A percentile compares a stretch with the other conserved stretches of the same genome.
Evolutionary conservation across 768 basidiomycete genomes (phyloP).

Genomic region (Baorangia bicolor): DNA sequence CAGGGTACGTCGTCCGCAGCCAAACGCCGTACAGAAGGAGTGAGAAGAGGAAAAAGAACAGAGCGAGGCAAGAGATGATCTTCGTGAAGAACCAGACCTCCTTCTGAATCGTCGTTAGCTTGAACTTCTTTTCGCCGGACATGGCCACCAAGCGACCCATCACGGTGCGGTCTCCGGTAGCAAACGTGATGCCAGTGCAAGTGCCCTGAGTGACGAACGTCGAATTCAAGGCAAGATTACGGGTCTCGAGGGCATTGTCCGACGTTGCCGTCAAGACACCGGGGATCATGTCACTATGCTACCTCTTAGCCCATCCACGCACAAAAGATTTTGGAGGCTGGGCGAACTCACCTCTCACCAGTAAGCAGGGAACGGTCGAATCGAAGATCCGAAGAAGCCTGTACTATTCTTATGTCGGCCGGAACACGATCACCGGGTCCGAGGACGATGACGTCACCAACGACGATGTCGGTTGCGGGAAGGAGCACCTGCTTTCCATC

Average conservation of each 20-base stretch:
- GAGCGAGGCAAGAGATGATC: constrained; percentile 42
- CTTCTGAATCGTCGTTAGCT: constrained; percentile 46
- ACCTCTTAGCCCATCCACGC: constrained; percentile 2
- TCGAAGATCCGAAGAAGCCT: constrained; percentile 47
- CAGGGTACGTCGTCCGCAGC: constrained; percentile 34
- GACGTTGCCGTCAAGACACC: constrained; percentile 44
- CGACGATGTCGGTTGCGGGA: constrained; percentile 53
- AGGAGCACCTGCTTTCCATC: constrained; percentile 46
- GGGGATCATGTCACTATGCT: constrained; percentile 40
- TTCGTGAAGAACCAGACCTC: constrained; percentile 53
- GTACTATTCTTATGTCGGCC: constrained; percentile 54
- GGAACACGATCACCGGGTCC: constrained; percentile 56
- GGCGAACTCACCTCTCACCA: constrained; percentile 37
- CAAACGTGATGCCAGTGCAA: constrained; percentile 40
- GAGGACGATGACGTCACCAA: constrained; percentile 52
- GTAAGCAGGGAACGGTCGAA: constrained; percentile 54
- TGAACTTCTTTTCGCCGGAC: constrained; percentile 44
- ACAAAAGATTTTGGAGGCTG: background rate
- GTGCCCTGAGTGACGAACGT: constrained; percentile 42
- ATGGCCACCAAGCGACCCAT: constrained; percentile 56
- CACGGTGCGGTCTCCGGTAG: constrained; percentile 41
- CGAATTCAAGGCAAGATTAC: constrained; percentile 48
- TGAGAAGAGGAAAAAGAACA: constrained; percentile 40
- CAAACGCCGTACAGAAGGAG: constrained; percentile 42
- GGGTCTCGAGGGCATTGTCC: constrained; percentile 45